These are phyloP conservation scores for Chondrostereum purpureum DNA, from an alignment of 1,284 basidiomycete species.

Conservation along the genomic window DNA sequence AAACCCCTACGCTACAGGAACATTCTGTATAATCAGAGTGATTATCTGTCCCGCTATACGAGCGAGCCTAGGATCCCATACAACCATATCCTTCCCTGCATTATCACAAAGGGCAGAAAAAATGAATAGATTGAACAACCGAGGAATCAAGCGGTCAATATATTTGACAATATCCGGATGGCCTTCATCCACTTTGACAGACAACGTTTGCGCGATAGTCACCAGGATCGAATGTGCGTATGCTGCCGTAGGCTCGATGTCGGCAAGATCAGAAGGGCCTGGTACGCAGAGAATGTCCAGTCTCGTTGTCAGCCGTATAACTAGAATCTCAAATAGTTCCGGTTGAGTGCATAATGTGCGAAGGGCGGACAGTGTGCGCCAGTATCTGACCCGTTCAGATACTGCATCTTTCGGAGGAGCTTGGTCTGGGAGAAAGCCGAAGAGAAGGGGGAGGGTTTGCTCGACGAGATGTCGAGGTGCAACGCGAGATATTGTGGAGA, in stretches of 20 bases:
- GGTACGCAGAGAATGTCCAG: constrained; percentile 67
- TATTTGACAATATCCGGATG: constrained; percentile 76
- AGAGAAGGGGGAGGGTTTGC: constrained; percentile 77
- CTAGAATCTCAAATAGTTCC: constrained; percentile 79
- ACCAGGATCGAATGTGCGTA: constrained; percentile 82
- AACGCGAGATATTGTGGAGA: constrained; percentile 60
- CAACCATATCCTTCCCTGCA: constrained; percentile 29
- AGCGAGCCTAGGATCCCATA: constrained; percentile 63
- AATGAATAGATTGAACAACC: constrained; percentile 68
- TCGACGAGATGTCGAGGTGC: constrained; percentile 67
- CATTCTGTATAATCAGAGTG: constrained; percentile 59
- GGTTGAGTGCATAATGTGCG: constrained; percentile 71
- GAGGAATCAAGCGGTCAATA: constrained; percentile 65
- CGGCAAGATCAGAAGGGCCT: constrained; percentile 17
- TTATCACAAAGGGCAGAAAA: constrained; percentile 41
- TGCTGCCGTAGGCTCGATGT: constrained; percentile 56
- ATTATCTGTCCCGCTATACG: constrained; percentile 59
- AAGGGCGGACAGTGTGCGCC: constrained; percentile 68
- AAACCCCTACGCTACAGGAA: constrained; percentile 55
- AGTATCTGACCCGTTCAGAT: constrained; percentile 54
- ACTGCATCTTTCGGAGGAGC: constrained; percentile 55
- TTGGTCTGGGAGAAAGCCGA: constrained; percentile 64
- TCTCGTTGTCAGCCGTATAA: constrained; percentile 75
- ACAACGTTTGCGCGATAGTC: constrained; percentile 58
- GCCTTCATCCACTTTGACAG: constrained; percentile 53